Evolutionary conservation across 1,139 yeast species (phyloP).

Genomic region (Scheffersomyces titani): DNA sequence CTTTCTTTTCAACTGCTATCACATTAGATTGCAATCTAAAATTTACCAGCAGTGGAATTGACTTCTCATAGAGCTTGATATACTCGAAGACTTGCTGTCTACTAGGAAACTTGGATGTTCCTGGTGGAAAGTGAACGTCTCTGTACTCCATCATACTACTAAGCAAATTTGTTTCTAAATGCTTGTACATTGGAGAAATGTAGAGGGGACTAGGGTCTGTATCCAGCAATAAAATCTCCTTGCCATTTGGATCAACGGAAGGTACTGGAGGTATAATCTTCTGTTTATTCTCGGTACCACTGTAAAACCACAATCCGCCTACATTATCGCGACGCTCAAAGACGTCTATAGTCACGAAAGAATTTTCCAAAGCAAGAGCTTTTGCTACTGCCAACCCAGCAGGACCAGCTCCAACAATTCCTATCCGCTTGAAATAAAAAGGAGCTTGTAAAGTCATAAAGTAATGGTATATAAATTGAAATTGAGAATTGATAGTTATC

Average conservation of each 20-base stretch:
- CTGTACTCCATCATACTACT: slow-evolving; percentile 45
- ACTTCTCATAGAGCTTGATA: slow-evolving; percentile 29
- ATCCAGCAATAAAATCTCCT: too few species aligned
- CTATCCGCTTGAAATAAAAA: slow-evolving; percentile 22
- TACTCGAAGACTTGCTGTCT: slow-evolving; percentile 41
- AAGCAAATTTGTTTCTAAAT: slow-evolving; percentile 49
- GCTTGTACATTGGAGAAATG: slow-evolving; percentile 48
- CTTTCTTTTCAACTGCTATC: slow-evolving; percentile 11
- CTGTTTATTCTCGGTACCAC: slow-evolving; percentile 27
- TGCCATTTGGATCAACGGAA: slow-evolving; percentile 18
- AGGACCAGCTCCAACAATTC: slow-evolving; percentile 56
- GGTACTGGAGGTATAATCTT: slow-evolving; percentile 24
- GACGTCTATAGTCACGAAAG: slow-evolving; percentile 35
- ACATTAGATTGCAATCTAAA: slow-evolving; percentile 25
- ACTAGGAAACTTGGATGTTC: slow-evolving; percentile 33
- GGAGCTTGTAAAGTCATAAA: slow-evolving; percentile 3
- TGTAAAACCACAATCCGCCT: slow-evolving; percentile 55
- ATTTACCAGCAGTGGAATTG: slow-evolving; percentile 31
- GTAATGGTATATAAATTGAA: too few species aligned
- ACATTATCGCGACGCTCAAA: slow-evolving; percentile 42
- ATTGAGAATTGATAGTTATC: too few species aligned
- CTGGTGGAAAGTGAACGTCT: slow-evolving; percentile 33
- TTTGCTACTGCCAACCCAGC: slow-evolving; percentile 52
- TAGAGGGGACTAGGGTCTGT: too few species aligned
- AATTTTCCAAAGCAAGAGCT: slow-evolving; percentile 39